Percentiles rank a stretch among this genome's conserved stretches.
Evolutionary conservation across 306 rosid species (phyloP).

Genomic region (Castanopsis chinensis): DNA sequence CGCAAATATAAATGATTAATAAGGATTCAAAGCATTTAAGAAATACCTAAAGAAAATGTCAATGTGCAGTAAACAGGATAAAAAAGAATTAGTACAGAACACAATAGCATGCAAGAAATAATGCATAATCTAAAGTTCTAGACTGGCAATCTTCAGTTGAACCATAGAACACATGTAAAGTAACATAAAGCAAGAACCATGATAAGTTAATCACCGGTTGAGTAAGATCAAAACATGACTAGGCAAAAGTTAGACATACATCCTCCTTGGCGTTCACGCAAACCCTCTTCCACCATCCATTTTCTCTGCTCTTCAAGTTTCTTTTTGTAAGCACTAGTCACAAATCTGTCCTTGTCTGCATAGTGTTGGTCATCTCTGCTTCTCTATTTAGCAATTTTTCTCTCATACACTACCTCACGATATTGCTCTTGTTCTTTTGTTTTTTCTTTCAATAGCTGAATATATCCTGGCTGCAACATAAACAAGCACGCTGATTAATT

Average conservation of each 20-base stretch:
- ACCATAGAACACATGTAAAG: slow-evolving; percentile 2
- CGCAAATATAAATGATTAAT: slow-evolving; percentile 10
- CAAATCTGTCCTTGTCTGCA: slow-evolving; percentile 76
- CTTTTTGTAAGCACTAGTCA: slow-evolving; percentile 80
- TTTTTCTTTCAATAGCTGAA: slow-evolving; percentile 52
- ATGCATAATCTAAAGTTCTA: neutral
- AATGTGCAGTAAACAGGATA: no score
- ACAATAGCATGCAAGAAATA: neutral
- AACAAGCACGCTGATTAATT: slow-evolving; percentile 10
- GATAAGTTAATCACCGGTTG: neutral
- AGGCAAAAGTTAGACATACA: slow-evolving; percentile 42
- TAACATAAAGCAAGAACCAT: slow-evolving; percentile 7
- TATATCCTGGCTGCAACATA: slow-evolving; percentile 73
- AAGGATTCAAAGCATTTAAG: slow-evolving; percentile 3
- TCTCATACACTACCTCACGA: slow-evolving; percentile 77
- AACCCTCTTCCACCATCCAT: slow-evolving; percentile 78
- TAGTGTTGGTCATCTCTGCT: slow-evolving; percentile 80
- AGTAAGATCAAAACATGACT: neutral
- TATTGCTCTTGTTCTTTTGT: slow-evolving; percentile 67
- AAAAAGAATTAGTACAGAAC: neutral
- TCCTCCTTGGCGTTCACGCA: slow-evolving; percentile 76
- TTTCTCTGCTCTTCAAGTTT: slow-evolving; percentile 79
- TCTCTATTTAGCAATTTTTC: slow-evolving; percentile 84
- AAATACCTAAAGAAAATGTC: neutral
- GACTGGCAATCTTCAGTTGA: neutral